phyloP scores from a whole-genome alignment of 2,329 filamentous ascomycete genomes.

The Hypoxylon sp. region DNA sequence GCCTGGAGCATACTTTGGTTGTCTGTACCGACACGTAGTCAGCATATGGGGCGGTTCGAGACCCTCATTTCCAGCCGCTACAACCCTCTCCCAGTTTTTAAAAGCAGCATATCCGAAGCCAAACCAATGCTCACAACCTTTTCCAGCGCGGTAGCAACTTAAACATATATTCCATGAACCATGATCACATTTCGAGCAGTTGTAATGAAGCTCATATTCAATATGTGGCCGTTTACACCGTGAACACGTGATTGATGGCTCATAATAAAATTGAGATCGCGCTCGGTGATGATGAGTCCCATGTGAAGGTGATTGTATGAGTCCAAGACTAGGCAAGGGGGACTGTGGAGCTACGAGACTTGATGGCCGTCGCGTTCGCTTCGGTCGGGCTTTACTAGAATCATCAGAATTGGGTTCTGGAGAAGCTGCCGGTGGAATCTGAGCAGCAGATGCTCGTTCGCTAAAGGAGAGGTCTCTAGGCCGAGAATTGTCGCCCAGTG shows the following conservation, averaged over 20 bases:
- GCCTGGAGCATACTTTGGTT: conserved; percentile 64
- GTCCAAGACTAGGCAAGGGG: conserved; percentile 53
- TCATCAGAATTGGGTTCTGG: conserved; percentile 45
- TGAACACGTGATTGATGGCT: conserved; percentile 82
- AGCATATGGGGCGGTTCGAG: conserved; percentile 70
- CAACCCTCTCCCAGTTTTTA: conserved; percentile 73
- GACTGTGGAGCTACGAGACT: conserved; percentile 58
- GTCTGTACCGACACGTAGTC: conserved; percentile 69
- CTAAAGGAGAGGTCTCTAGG: conserved; percentile 57
- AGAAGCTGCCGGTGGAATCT: conserved; percentile 35
- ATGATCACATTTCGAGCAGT: conserved; percentile 78
- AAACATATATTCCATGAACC: conserved; percentile 86
- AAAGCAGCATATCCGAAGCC: conserved; percentile 85
- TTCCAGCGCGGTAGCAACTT: conserved; percentile 81
- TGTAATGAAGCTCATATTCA: conserved; percentile 89
- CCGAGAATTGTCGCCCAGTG: conserved; percentile 47
- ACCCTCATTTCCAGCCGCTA: conserved; percentile 57
- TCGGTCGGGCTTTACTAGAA: conserved; percentile 41
- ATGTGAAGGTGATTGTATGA: conserved; percentile 52
- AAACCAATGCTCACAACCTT: conserved; percentile 88
- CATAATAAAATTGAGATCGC: conserved; percentile 69
- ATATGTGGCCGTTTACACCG: conserved; percentile 80
- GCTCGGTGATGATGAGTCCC: conserved; percentile 57
- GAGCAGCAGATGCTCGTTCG: conserved; percentile 52
- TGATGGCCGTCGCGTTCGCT: conserved; percentile 56